These are phyloP conservation scores for Meira miltonrushii DNA, from an alignment of 1,284 basidiomycete species.

Conservation along the genomic window DNA sequence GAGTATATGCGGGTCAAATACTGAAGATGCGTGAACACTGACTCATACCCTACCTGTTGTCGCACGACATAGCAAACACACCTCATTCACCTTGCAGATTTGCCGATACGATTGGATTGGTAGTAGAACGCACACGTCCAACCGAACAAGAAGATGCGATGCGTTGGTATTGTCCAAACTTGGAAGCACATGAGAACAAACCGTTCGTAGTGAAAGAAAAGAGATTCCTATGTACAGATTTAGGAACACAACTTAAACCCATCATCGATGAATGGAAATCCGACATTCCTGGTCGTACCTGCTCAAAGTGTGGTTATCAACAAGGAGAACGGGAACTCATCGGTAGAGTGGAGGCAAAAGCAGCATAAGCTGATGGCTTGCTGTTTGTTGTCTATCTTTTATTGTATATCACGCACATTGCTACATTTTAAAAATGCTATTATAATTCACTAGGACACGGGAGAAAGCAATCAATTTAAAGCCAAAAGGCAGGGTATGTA, in stretches of 20 bases:
- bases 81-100: constrained; percentile 92
- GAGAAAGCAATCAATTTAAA: too few species aligned
- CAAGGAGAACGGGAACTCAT: constrained; percentile 11
- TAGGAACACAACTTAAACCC: constrained; percentile 89
- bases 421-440: too few species aligned
- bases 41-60: not conserved
- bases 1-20: constrained; percentile 24
- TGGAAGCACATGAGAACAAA: constrained; percentile 58
- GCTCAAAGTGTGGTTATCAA: constrained; percentile 13
- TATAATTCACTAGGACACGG: too few species aligned
- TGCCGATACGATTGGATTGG: constrained; percentile 85
- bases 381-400: too few species aligned
- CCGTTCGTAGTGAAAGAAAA: constrained; percentile 83
- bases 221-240: constrained; percentile 79
- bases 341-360: not conserved
- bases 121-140: constrained; percentile 83
- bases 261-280: constrained; percentile 60
- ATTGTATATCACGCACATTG: too few species aligned
- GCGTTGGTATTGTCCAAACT: constrained; percentile 84
- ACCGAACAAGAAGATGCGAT: constrained; percentile 63
- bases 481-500: too few species aligned
- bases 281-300: constrained; percentile 32
- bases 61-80: constrained; percentile 62
- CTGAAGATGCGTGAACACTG: not conserved
- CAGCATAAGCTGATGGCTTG: not conserved